phyloP scores from a whole-genome alignment of 2,329 filamentous ascomycete species.

The Pestalotiopsis sp. region DNA sequence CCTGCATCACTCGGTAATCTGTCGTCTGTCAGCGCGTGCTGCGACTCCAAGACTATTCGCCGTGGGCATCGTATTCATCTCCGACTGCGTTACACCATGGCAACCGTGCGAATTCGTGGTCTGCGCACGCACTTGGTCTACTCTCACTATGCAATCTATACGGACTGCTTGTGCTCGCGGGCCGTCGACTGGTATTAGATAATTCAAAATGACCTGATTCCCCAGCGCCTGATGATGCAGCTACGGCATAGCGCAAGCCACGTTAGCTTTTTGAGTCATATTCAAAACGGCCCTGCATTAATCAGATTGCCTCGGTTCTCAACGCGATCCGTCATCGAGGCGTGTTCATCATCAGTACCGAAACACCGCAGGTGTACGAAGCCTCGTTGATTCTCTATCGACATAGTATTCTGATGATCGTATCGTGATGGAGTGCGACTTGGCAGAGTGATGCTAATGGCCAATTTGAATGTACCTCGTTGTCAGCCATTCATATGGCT shows the following conservation, averaged over 20 bases:
- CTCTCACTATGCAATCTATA: too few relatives aligned
- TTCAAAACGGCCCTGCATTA: neutral
- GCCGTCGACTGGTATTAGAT: neutral
- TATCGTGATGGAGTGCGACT: neutral
- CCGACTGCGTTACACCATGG: neutral
- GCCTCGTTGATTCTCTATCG: neutral
- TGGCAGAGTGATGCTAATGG: too few relatives aligned
- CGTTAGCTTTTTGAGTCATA: neutral
- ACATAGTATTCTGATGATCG: neutral
- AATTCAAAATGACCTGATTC: neutral
- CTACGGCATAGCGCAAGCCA: neutral
- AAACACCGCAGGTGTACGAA: neutral
- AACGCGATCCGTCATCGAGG: neutral
- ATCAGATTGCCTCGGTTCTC: neutral
- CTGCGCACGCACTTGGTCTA: neutral
- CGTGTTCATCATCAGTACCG: neutral
- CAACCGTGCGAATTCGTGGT: neutral
- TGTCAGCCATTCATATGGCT: too few relatives aligned
- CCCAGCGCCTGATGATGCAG: too few relatives aligned
- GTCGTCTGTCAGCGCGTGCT: neutral
- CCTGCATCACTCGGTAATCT: neutral
- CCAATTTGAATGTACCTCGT: too few relatives aligned
- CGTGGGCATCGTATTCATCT: neutral
- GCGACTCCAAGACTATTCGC: neutral
- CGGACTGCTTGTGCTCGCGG: neutral